Evolutionary conservation across 129 eudicot genomes (phyloP), one percentile per base, ranked within the genome.

Genomic region (Flaveria sonorensis): DNA sequence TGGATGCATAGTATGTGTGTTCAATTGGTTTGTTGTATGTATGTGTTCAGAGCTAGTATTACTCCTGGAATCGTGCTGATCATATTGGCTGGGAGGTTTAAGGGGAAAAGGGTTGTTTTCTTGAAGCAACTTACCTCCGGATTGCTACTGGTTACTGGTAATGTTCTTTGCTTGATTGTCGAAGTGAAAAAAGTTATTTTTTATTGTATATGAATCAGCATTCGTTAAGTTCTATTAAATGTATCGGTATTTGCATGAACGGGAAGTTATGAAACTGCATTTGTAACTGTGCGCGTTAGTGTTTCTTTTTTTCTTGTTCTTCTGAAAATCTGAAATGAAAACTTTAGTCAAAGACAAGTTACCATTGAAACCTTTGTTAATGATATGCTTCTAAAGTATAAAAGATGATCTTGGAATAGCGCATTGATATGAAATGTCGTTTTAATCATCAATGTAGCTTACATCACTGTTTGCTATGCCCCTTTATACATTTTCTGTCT

Each of bases 111-210:
- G 51, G 92, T 87, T 82, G 92, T 87, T 2, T 87, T 85, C 73
- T 72, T 87, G 85, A 87, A 87, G 74, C 92, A 87, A 75, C 92
- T 87, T 39, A 40, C 85, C 10, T 87, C 92, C 70, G 89, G 92
- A 24, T 65, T 87, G 76, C 89, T 87, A 21, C 74, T 87, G 47
- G 85, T 87, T 40, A 85, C 92, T 46, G 97, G 97, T 91, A 39
- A 81, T 63, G 45, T 81, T 7, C 23, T 23, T 72, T 43, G n/a
- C 24, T 28, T 12, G 10, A 3, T 3, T 42, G 10, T 39, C 36
- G 19, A 63, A 30, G 14, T 30, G 69, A 63, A 28, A 28, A 63
- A 1, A n/a, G 3, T 16, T 42, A 11, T 26, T 48, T 39, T 6
- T 15, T 26, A 13, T 61, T 61, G 60, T 56, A 7, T 20, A n/a